Evolutionary conservation across 495 filamentous ascomycete genomes (phyloP).

Genomic region (Copromyces sp.): DNA sequence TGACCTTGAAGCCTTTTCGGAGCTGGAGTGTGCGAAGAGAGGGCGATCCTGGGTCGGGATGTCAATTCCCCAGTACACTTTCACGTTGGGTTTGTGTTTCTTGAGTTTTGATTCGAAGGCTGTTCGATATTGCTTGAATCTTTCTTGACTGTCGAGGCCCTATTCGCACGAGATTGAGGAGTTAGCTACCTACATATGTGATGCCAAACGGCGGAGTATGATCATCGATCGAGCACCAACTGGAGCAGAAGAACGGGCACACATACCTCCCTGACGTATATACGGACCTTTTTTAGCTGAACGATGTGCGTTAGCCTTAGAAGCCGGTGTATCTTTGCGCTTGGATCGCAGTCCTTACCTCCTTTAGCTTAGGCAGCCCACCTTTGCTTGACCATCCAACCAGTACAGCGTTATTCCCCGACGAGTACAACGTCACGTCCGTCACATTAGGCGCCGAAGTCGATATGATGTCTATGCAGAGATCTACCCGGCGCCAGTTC

Average conservation of each 20-base stretch:
- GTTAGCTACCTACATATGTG: too few relatives aligned
- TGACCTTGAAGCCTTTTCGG: neutral
- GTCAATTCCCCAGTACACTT: neutral
- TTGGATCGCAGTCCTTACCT: neutral
- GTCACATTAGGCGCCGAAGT: neutral
- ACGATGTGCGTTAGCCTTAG: too few relatives aligned
- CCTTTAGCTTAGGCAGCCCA: neutral
- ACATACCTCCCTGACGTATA: neutral
- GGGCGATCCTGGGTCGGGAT: neutral
- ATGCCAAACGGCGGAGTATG: too few relatives aligned
- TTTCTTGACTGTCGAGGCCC: neutral
- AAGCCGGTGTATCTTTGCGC: too few relatives aligned
- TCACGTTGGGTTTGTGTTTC: neutral
- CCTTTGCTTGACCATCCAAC: neutral
- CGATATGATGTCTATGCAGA: neutral
- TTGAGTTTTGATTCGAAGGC: neutral
- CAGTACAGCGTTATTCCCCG: neutral
- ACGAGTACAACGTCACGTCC: neutral
- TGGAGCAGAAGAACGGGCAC: conserved; percentile 4
- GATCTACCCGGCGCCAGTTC: neutral
- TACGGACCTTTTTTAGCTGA: neutral
- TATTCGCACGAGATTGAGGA: neutral
- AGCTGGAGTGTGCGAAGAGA: neutral
- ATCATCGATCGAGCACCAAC: neutral
- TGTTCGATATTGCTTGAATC: conserved; percentile 1